phyloP scores from a whole-genome alignment of 768 basidiomycete species.

The Termitomyces sp. region DNA sequence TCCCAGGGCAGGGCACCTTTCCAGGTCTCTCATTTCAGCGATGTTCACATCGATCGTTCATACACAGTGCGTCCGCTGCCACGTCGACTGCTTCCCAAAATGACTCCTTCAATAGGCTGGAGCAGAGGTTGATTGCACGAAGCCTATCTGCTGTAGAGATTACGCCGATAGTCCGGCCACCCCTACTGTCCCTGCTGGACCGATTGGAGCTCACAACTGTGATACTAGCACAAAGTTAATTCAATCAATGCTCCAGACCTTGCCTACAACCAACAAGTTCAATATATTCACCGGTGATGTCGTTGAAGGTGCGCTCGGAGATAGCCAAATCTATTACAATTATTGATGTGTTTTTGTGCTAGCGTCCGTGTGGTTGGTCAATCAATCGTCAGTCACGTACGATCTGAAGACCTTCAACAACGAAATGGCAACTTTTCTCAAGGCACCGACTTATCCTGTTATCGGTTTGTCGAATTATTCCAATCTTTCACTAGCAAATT shows the following conservation, averaged over 20 bases:
- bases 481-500: background rate
- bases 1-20: conserved; percentile 39
- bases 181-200: conserved; percentile 38
- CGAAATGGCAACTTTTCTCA: conserved; percentile 35
- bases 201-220: conserved; percentile 42
- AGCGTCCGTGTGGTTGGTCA: conserved; percentile 48
- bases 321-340: background rate
- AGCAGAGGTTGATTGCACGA: conserved; percentile 51
- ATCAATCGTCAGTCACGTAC: conserved; percentile 29
- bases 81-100: background rate
- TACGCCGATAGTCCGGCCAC: conserved; percentile 34
- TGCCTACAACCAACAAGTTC: conserved; percentile 35
- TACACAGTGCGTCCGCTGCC: conserved; percentile 35
- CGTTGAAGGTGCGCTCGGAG: conserved; percentile 39
- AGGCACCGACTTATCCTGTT: conserved; percentile 39
- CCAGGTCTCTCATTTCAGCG: conserved; percentile 56
- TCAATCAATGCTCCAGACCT: conserved; percentile 42
- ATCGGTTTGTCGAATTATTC: conserved; percentile 31
- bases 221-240: conserved; percentile 46
- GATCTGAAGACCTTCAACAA: conserved; percentile 41
- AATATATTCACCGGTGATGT: conserved; percentile 64
- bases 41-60: conserved; percentile 54
- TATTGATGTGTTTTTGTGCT: background rate
- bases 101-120: conserved; percentile 31
- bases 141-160: conserved; percentile 56